phyloP scores from a whole-genome alignment of 345 rosid genomes.

The Camelina hispida region DNA sequence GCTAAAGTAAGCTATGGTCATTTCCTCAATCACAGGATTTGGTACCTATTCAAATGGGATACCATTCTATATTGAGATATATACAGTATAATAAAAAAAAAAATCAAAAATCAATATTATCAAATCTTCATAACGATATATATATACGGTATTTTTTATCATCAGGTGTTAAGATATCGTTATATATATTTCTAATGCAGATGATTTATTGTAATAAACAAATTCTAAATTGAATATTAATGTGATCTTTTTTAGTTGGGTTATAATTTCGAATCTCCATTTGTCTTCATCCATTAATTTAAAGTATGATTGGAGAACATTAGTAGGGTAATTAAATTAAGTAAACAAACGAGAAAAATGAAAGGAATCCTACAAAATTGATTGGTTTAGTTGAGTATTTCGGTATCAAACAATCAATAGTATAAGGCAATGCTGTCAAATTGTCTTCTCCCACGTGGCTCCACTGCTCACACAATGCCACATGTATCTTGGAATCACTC shows the following conservation, averaged over 20 bases:
- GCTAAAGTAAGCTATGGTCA: too few relatives aligned
- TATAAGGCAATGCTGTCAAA: slow-evolving; percentile 20
- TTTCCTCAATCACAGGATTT: too few relatives aligned
- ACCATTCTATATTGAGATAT: too few relatives aligned
- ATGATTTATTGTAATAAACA: background rate
- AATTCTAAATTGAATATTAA: slow-evolving; percentile 4
- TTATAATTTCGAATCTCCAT: background rate
- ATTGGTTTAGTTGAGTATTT: background rate
- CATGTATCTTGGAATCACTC: slow-evolving; percentile 18
- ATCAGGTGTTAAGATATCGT: background rate
- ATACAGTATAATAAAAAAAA: too few relatives aligned
- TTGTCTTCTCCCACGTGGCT: slow-evolving; percentile 24
- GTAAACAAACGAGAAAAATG: slow-evolving; percentile 22
- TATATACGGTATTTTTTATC: too few relatives aligned
- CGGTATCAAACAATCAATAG: background rate
- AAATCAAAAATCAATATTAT: too few relatives aligned
- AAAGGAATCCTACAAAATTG: slow-evolving; percentile 14
- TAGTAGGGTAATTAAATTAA: background rate
- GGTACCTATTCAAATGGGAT: too few relatives aligned
- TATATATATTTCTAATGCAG: background rate
- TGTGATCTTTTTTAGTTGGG: background rate
- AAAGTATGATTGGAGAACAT: slow-evolving; percentile 17
- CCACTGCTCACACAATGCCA: background rate
- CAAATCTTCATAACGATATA: too few relatives aligned
- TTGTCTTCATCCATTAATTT: slow-evolving; percentile 4